phyloP scores from a whole-genome alignment of 305 asterid genomes.

The Fraxinus latifolia region DNA sequence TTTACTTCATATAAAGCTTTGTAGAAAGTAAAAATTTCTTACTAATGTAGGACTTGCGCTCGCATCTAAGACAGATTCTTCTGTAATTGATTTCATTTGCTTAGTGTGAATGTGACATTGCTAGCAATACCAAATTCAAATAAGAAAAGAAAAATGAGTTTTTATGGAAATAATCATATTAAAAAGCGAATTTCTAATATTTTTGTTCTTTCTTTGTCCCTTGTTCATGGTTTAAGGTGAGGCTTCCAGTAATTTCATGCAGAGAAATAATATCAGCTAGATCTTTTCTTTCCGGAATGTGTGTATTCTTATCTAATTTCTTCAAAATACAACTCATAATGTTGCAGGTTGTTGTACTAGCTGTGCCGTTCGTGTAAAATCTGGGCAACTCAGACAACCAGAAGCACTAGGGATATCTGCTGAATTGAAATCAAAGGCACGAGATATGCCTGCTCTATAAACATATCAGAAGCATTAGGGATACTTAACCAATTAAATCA shows the following conservation, averaged over 20 bases:
- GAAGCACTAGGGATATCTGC: constrained; percentile 95
- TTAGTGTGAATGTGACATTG: background rate
- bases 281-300: background rate
- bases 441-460: constrained; percentile 4
- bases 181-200: background rate
- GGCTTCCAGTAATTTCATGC: background rate
- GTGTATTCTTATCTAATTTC: background rate
- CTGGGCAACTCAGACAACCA: constrained; percentile 89
- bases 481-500: background rate
- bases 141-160: background rate
- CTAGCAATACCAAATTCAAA: background rate
- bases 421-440: constrained; percentile 72
- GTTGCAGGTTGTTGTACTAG: constrained; percentile 89
- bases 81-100: background rate
- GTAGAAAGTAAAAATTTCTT: background rate
- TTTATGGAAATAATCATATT: background rate
- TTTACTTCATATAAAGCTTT: background rate
- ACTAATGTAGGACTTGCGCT: background rate
- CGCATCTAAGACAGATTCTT: background rate
- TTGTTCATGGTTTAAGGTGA: background rate
- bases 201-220: background rate
- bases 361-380: constrained; percentile 91
- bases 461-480: background rate
- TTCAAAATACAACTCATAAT: constrained; percentile 13
- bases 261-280: background rate